Conservation (phyloP, 2,329 filamentous ascomycete species). For the Whalleya microplaca region DNA sequence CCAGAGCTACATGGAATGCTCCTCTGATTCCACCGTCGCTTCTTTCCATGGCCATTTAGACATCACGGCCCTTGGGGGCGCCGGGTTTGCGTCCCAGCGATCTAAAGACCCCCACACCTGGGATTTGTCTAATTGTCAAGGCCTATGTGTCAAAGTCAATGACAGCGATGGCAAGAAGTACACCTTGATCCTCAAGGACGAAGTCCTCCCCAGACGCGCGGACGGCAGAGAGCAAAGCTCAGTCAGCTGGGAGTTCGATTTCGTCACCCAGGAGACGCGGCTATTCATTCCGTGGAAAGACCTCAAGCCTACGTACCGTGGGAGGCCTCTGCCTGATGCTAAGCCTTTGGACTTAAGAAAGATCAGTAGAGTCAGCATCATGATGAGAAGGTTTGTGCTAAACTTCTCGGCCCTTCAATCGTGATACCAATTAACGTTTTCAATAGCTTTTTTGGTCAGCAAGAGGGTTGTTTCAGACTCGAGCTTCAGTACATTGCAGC, state of each 20-base stretch:
- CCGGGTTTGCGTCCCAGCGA: conserved; percentile 80
- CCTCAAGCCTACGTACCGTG: conserved; percentile 75
- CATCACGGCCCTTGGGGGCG: conserved; percentile 74
- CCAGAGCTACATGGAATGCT: conserved; percentile 51
- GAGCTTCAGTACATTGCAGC: conserved; percentile 22
- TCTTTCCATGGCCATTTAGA: conserved; percentile 73
- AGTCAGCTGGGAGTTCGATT: conserved; percentile 76
- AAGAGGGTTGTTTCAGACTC: conserved; percentile 59
- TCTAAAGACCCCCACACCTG: conserved; percentile 63
- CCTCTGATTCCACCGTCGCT: conserved; percentile 43
- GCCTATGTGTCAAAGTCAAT: conserved; percentile 58
- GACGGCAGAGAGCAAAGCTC: conserved; percentile 74
- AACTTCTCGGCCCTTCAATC: not conserved
- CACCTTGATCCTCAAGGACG: conserved; percentile 76
- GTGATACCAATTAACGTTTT: conserved; percentile 27
- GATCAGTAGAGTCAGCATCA: conserved; percentile 72
- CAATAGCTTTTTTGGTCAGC: conserved; percentile 72
- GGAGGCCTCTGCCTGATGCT: conserved; percentile 64
- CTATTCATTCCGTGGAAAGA: conserved; percentile 66
- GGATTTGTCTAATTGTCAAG: conserved; percentile 67
- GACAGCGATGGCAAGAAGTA: conserved; percentile 68
- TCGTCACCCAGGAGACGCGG: conserved; percentile 45
- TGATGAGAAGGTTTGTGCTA: conserved; percentile 75
- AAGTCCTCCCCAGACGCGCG: conserved; percentile 57
- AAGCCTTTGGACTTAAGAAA: conserved; percentile 59